These are phyloP conservation scores for Candida sp. DNA, from an alignment of 1,139 yeast species.

Conservation along the genomic window DNA sequence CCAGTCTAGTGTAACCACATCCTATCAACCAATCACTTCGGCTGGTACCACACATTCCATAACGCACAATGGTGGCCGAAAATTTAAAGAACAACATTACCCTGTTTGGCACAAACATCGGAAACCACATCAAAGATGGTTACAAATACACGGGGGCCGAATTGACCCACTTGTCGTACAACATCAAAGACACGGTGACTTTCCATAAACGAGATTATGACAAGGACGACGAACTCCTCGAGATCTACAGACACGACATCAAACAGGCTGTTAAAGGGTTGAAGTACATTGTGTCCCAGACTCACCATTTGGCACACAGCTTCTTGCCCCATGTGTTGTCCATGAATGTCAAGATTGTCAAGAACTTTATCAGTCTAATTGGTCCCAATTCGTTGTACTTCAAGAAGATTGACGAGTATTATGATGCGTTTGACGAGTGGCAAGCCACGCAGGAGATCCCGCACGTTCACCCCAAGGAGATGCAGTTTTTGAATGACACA, in stretches of 20 bases:
- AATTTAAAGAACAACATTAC: conserved; percentile 13
- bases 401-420: conserved; percentile 44
- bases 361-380: conserved; percentile 34
- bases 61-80: conserved; percentile 14
- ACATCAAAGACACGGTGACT: conserved; percentile 17
- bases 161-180: conserved; percentile 13
- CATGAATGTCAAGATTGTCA: conserved; percentile 33
- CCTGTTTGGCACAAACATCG: conserved; percentile 11
- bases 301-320: conserved; percentile 31
- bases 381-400: conserved; percentile 47
- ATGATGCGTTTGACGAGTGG: conserved; percentile 36
- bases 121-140: conserved; percentile 14
- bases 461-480: conserved; percentile 45
- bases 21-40: not conserved
- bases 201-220: conserved; percentile 26
- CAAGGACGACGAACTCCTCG: conserved; percentile 47
- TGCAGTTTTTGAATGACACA: conserved; percentile 29
- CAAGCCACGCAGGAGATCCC: conserved; percentile 37
- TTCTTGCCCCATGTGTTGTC: conserved; percentile 44
- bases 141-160: conserved; percentile 14
- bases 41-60: too few species aligned
- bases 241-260: conserved; percentile 49
- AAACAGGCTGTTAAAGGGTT: conserved; percentile 46
- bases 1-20: too few species aligned
- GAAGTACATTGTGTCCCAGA: conserved; percentile 41